A percentile compares a stretch with the other conserved stretches of the same genome.
phyloP scores from a whole-genome alignment of 2,329 filamentous ascomycete genomes.

The Fusarium sp. region DNA sequence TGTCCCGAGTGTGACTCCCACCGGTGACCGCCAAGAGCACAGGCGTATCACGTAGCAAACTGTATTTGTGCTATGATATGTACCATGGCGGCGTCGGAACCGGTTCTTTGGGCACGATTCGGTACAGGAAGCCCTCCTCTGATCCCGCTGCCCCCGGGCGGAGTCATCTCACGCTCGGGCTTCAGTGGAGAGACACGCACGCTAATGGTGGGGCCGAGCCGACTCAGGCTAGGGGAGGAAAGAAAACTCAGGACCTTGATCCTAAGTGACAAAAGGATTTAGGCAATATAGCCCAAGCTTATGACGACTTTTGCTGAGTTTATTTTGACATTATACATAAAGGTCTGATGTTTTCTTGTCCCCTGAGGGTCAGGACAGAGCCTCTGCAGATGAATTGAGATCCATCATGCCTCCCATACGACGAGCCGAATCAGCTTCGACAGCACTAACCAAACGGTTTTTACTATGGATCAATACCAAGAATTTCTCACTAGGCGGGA shows the following conservation, averaged over 20 bases:
- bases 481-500: conserved; percentile 1
- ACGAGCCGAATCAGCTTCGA: conserved; percentile 18
- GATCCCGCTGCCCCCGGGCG: conserved; percentile 20
- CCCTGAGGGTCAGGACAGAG: conserved; percentile 23
- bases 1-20: conserved; percentile 33
- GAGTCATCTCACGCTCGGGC: conserved; percentile 19
- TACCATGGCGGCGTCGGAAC: conserved; percentile 20
- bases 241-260: too few relatives aligned
- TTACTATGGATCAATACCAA: not conserved
- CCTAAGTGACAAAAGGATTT: too few relatives aligned
- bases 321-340: too few relatives aligned
- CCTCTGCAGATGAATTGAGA: conserved; percentile 26
- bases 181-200: conserved; percentile 19
- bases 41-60: not conserved
- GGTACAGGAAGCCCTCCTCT: not conserved
- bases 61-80: not conserved
- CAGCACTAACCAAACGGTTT: conserved; percentile 4
- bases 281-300: too few relatives aligned
- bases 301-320: too few relatives aligned
- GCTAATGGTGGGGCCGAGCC: conserved; percentile 16
- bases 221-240: conserved; percentile 8
- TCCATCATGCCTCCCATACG: conserved; percentile 6
- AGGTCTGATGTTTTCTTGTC: too few relatives aligned
- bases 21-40: conserved; percentile 13
- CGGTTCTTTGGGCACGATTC: conserved; percentile 24